phyloP scores from a whole-genome alignment of 1,284 basidiomycete species.

The Irpex lacteus region DNA sequence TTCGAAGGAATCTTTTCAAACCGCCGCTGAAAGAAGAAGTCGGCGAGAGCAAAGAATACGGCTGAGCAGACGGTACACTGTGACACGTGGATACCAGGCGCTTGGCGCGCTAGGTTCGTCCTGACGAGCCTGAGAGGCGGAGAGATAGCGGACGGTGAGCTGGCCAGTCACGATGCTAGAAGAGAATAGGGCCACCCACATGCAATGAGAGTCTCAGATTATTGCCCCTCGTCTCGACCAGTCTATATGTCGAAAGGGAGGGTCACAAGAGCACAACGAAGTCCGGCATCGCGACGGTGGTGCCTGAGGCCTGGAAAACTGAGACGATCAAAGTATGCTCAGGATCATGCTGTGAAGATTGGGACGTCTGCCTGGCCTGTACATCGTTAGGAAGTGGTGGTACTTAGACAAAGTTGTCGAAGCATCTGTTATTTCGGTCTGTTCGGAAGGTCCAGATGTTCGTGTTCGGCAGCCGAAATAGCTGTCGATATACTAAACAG shows the following conservation, averaged over 20 bases:
- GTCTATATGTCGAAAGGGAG: background rate
- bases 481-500: too few species aligned
- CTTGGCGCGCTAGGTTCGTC: background rate
- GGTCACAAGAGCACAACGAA: background rate
- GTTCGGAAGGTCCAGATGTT: too few species aligned
- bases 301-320: background rate
- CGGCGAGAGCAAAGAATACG: background rate
- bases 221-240: background rate
- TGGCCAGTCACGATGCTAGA: background rate
- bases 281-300: background rate
- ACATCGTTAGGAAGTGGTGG: too few species aligned
- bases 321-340: too few species aligned
- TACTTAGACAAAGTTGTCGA: too few species aligned
- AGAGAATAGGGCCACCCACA: background rate
- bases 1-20: background rate
- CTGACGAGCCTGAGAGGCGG: background rate
- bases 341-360: too few species aligned
- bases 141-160: background rate
- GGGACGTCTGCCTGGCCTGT: too few species aligned
- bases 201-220: background rate
- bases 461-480: too few species aligned
- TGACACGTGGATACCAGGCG: background rate
- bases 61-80: background rate
- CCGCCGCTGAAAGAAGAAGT: background rate
- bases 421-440: too few species aligned